These are phyloP conservation scores for Posidonia oceanica DNA, from an alignment of 116 monocot species.

Conservation along the genomic window DNA sequence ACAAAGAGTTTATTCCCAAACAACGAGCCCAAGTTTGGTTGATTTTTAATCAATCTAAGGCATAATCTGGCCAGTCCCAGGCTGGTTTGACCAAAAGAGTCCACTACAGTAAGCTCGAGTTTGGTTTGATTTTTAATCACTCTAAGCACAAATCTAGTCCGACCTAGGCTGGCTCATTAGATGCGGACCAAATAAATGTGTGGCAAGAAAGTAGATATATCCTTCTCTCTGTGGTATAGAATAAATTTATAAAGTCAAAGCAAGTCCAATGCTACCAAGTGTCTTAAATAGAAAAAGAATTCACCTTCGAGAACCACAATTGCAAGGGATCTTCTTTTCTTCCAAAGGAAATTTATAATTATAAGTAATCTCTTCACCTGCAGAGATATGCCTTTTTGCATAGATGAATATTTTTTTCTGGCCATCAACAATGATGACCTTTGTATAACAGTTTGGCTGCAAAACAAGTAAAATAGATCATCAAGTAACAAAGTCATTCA, in stretches of 20 bases:
- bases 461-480: slow-evolving; percentile 8
- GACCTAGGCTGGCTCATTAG: too few species aligned
- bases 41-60: too few species aligned
- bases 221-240: too few species aligned
- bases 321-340: slow-evolving; percentile 95
- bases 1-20: too few species aligned
- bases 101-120: too few species aligned
- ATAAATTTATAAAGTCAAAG: neutral
- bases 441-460: slow-evolving; percentile 98
- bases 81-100: too few species aligned
- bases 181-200: neutral
- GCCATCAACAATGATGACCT: slow-evolving; percentile 92
- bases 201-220: neutral
- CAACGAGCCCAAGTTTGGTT: too few species aligned
- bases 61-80: too few species aligned
- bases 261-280: neutral
- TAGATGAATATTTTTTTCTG: slow-evolving; percentile 99
- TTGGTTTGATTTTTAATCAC: too few species aligned
- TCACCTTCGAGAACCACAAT: slow-evolving; percentile 89
- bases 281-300: neutral
- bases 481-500: neutral
- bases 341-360: slow-evolving; percentile 98
- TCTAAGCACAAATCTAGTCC: too few species aligned
- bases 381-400: slow-evolving; percentile 79
- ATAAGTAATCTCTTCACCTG: slow-evolving; percentile 96